Percentiles rank a stretch among this genome's conserved stretches.
Conservation (phyloP, 805 yeast species). For the Cyberlindnera nakhonratchasimensis region DNA sequence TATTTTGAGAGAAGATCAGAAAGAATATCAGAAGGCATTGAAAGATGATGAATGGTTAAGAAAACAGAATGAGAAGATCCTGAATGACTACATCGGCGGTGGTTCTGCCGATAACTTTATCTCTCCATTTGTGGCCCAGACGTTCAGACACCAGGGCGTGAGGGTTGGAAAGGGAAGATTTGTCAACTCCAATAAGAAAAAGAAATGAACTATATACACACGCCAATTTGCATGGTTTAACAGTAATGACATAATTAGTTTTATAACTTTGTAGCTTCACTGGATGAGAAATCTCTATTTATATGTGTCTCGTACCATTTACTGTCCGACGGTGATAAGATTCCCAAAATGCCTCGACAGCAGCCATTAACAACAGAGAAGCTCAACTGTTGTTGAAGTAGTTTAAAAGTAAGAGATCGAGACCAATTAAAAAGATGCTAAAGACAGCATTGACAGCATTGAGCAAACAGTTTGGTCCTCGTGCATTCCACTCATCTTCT, state of each 20-base stretch:
- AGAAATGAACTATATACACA: slow-evolving; percentile 17
- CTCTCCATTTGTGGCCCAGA: slow-evolving; percentile 78
- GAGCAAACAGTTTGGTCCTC: not conserved
- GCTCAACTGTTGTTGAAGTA: too few relatives aligned
- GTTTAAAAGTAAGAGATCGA: not conserved
- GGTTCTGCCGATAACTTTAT: slow-evolving; percentile 83
- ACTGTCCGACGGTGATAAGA: slow-evolving; percentile 1
- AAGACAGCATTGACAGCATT: not conserved
- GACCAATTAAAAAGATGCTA: not conserved
- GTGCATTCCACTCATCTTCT: not conserved
- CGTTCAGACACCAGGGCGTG: slow-evolving; percentile 63
- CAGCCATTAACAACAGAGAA: not conserved
- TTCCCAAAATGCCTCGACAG: not conserved
- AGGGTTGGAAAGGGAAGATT: slow-evolving; percentile 82
- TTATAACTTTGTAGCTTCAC: too few relatives aligned
- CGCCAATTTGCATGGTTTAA: not conserved
- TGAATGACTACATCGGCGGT: slow-evolving; percentile 92
- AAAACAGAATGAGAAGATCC: slow-evolving; percentile 77
- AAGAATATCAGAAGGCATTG: slow-evolving; percentile 83
- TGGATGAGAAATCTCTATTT: not conserved
- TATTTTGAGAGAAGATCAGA: slow-evolving; percentile 86
- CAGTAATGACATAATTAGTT: not conserved
- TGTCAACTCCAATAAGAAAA: slow-evolving; percentile 61
- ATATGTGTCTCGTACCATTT: not conserved
- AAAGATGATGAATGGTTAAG: slow-evolving; percentile 87